These are phyloP conservation scores for Kodamaea anthophila DNA, from an alignment of 1,139 yeast genomes.

Conservation along the genomic window DNA sequence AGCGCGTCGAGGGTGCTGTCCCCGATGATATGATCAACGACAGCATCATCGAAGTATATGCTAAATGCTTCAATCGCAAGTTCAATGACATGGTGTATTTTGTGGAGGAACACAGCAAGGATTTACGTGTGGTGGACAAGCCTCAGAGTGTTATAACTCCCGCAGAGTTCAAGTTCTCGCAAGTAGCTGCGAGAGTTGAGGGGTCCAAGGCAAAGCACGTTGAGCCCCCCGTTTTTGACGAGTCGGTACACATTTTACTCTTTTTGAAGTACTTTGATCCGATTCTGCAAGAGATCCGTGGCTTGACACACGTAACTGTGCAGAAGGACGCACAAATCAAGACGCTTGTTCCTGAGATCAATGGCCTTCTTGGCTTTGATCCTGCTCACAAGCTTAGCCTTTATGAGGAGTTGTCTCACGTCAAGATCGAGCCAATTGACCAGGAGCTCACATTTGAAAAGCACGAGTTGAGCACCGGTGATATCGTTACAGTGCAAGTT, in stretches of 20 bases:
- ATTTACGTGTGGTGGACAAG: constrained; percentile 19
- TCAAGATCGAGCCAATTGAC: constrained; percentile 48
- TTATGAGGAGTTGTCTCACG: constrained; percentile 69
- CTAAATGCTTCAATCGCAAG: constrained; percentile 33
- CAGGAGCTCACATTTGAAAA: constrained; percentile 46
- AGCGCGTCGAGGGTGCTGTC: constrained; percentile 55
- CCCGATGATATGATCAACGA: constrained; percentile 26
- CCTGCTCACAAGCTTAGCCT: constrained; percentile 36
- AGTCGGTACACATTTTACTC: constrained; percentile 39
- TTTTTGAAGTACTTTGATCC: constrained; percentile 72
- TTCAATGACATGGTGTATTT: constrained; percentile 44
- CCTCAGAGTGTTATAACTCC: constrained; percentile 13
- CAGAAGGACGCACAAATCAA: constrained; percentile 44
- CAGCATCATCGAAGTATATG: constrained; percentile 34
- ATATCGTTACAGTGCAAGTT: constrained; percentile 60
- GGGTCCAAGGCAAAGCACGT: constrained; percentile 4
- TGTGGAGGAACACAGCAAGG: constrained; percentile 39
- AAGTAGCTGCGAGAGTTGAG: constrained; percentile 16
- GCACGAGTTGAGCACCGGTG: constrained; percentile 72
- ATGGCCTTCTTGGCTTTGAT: constrained; percentile 40
- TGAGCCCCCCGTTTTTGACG: constrained; percentile 16
- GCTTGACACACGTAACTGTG: constrained; percentile 59
- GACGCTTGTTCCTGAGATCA: constrained; percentile 38
- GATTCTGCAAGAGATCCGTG: constrained; percentile 45
- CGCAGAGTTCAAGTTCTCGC: constrained; percentile 20